Percentiles rank a stretch among this genome's conserved stretches.
Evolutionary conservation across 495 filamentous ascomycete species (phyloP).

Genomic region (Penicillium riverlandense): DNA sequence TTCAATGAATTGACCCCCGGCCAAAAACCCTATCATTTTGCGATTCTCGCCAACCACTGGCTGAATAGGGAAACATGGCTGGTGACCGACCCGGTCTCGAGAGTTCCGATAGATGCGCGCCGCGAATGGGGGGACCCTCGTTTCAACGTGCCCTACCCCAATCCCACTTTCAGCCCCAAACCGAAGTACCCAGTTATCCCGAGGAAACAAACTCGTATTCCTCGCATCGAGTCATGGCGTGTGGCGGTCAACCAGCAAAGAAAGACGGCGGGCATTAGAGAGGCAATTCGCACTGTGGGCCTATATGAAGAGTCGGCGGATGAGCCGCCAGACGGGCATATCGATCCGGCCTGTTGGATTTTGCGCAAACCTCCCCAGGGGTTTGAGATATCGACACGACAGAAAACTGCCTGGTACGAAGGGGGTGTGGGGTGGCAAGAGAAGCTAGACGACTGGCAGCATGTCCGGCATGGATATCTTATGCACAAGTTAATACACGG

Average conservation of each 20-base stretch:
- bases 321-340: constrained; percentile 31
- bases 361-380: constrained; percentile 39
- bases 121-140: constrained; percentile 31
- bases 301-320: constrained; percentile 32
- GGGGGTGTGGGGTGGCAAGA: constrained; percentile 39
- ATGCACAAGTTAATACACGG: constrained; percentile 27
- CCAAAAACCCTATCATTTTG: constrained; percentile 35
- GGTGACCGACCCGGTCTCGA: constrained; percentile 31
- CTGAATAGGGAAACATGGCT: constrained; percentile 34
- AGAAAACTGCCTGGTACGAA: constrained; percentile 34
- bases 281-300: constrained; percentile 18
- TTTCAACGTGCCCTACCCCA: constrained; percentile 25
- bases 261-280: constrained; percentile 17
- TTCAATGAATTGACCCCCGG: constrained; percentile 32
- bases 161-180: constrained; percentile 7
- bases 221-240: constrained; percentile 36
- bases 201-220: constrained; percentile 14
- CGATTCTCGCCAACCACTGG: constrained; percentile 38
- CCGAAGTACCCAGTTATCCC: constrained; percentile 20
- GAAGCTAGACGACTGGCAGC: constrained; percentile 35
- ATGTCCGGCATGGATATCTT: constrained; percentile 27
- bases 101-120: constrained; percentile 25
- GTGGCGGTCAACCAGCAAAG: constrained; percentile 28
- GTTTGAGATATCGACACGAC: constrained; percentile 25
- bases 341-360: constrained; percentile 36